A percentile compares a stretch with the other conserved stretches of the same genome.
These are phyloP conservation scores for Phalaenopsis equestris DNA, from an alignment of 106 monocot species.

Conservation along the genomic window DNA sequence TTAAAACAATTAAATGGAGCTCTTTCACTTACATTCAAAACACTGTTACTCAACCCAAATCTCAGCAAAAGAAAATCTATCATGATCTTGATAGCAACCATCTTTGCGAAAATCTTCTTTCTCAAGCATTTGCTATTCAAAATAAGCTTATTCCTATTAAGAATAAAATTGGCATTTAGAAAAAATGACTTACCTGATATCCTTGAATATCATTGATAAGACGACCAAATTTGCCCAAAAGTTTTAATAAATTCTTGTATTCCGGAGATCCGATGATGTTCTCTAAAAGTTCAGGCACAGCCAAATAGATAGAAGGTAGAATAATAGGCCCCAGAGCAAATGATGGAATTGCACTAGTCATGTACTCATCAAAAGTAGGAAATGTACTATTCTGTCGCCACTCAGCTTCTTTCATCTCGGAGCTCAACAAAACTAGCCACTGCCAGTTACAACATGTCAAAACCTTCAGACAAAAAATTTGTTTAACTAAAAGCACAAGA, in stretches of 20 bases:
- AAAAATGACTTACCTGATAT: slow-evolving; percentile 44
- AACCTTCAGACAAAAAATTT: background rate
- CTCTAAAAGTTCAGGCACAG: slow-evolving; percentile 51
- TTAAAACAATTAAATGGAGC: no score
- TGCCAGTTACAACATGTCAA: slow-evolving; percentile 16
- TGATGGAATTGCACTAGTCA: slow-evolving; percentile 76
- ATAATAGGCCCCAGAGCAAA: slow-evolving; percentile 83
- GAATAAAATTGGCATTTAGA: background rate
- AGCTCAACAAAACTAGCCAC: slow-evolving; percentile 70
- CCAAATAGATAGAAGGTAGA: slow-evolving; percentile 73
- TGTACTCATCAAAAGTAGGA: slow-evolving; percentile 65
- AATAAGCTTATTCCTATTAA: background rate
- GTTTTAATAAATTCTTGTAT: slow-evolving; percentile 44
- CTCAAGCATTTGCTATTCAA: no score
- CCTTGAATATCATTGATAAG: slow-evolving; percentile 77
- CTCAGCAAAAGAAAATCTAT: no score
- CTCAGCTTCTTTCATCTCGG: slow-evolving; percentile 75
- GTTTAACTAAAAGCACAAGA: background rate
- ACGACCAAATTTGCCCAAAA: slow-evolving; percentile 79
- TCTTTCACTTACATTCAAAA: no score
- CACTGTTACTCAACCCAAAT: no score
- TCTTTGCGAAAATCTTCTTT: no score
- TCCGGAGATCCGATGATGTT: slow-evolving; percentile 38
- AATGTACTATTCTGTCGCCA: slow-evolving; percentile 46
- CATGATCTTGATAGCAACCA: no score